A percentile compares a stretch with the other conserved stretches of the same genome.
phyloP scores from a whole-genome alignment of 2,329 filamentous ascomycete species.

The Neonectria magnoliae region DNA sequence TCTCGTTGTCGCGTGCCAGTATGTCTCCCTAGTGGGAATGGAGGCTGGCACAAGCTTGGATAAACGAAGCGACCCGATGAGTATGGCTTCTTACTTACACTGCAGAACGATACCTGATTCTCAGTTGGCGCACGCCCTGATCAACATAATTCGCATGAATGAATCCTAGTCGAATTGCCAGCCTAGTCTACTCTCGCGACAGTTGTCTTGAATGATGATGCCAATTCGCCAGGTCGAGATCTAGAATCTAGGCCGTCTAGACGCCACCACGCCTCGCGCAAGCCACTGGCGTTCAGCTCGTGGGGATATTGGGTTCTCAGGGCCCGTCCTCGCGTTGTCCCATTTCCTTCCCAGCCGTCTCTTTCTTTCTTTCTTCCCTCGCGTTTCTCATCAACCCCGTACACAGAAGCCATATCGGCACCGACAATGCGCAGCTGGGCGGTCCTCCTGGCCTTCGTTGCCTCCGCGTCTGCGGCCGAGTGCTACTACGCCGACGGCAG shows the following conservation, averaged over 20 bases:
- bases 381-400: background rate
- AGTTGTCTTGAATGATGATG: background rate
- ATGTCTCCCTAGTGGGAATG: background rate
- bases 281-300: conserved; percentile 35
- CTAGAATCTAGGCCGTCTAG: conserved; percentile 45
- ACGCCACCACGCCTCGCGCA: conserved; percentile 24
- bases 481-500: conserved; percentile 39
- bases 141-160: background rate
- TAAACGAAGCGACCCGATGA: too few relatives aligned
- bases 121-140: background rate
- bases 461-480: conserved; percentile 10
- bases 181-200: background rate
- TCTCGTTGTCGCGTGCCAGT: background rate
- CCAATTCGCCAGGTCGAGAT: conserved; percentile 9
- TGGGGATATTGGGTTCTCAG: conserved; percentile 4
- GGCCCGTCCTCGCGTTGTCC: background rate
- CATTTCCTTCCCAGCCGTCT: background rate
- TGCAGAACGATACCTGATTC: background rate
- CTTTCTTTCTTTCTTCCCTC: background rate
- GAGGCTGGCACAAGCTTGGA: background rate
- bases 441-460: conserved; percentile 5
- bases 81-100: too few relatives aligned
- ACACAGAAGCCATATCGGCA: background rate
- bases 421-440: conserved; percentile 17
- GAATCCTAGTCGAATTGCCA: background rate